phyloP scores from a whole-genome alignment of 345 rosid genomes.

The Eucalyptus fibrosa region DNA sequence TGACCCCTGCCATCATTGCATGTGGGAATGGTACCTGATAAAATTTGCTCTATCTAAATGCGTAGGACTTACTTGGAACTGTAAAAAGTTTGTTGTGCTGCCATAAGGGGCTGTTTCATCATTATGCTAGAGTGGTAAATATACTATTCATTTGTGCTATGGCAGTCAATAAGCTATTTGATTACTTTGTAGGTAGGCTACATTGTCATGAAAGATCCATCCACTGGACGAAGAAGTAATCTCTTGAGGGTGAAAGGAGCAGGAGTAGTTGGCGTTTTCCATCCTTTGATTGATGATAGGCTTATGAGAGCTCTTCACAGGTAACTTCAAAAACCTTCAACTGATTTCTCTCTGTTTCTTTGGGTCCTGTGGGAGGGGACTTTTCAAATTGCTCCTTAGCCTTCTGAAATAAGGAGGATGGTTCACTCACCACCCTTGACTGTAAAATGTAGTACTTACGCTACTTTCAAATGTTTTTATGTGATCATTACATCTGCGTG shows the following conservation, averaged over 20 bases:
- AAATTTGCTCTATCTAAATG: background rate
- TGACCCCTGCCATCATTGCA: background rate
- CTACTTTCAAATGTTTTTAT: background rate
- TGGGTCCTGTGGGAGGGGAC: background rate
- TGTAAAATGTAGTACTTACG: background rate
- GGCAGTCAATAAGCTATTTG: background rate
- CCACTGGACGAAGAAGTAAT: constrained; percentile 38
- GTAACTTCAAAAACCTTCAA: constrained; percentile 6
- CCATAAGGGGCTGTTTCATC: background rate
- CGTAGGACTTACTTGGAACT: background rate
- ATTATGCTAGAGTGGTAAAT: background rate
- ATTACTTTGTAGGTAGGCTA: constrained; percentile 73
- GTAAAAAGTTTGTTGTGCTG: background rate
- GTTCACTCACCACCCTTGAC: background rate
- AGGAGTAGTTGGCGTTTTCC: constrained; percentile 66
- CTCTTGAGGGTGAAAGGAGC: constrained; percentile 74
- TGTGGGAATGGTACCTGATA: background rate
- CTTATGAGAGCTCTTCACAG: constrained; percentile 43
- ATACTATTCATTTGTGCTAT: background rate
- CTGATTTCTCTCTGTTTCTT: background rate
- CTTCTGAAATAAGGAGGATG: background rate
- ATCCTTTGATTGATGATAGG: constrained; percentile 54
- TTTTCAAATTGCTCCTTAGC: background rate
- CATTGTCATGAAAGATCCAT: constrained; percentile 72
- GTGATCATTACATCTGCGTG: background rate